phyloP scores from a whole-genome alignment of 495 filamentous ascomycete species.

The Amniculicola lignicola region DNA sequence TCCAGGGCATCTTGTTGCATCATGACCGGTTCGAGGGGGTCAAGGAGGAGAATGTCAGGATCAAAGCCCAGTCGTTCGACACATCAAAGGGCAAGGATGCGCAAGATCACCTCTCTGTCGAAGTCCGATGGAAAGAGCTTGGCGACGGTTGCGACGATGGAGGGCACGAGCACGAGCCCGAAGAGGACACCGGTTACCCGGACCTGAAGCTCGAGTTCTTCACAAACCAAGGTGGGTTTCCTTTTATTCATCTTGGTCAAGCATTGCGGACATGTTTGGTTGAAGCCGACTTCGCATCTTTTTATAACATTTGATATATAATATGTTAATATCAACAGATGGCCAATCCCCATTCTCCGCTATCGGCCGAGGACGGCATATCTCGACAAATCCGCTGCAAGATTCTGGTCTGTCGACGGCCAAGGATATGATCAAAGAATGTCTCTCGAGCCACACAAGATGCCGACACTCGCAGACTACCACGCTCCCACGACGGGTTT shows the following conservation, averaged over 20 bases:
- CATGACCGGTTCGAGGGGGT: slow-evolving; percentile 25
- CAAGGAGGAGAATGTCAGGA: slow-evolving; percentile 13
- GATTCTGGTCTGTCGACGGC: slow-evolving; percentile 17
- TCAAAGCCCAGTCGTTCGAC: slow-evolving; percentile 24
- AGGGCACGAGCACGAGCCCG: slow-evolving; percentile 6
- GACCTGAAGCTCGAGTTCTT: slow-evolving; percentile 32
- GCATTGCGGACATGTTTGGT: too few species aligned
- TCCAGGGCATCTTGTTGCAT: slow-evolving; percentile 30
- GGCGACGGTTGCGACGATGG: slow-evolving; percentile 5
- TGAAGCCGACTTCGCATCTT: neutral
- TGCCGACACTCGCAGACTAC: slow-evolving; percentile 12
- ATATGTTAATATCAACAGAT: slow-evolving; percentile 18
- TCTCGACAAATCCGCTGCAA: slow-evolving; percentile 24
- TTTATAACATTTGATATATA: neutral
- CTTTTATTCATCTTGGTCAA: too few species aligned
- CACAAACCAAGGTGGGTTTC: slow-evolving; percentile 25
- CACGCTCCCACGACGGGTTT: slow-evolving; percentile 16
- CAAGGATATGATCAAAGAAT: slow-evolving; percentile 21
- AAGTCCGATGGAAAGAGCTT: slow-evolving; percentile 24
- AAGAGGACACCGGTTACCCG: slow-evolving; percentile 24
- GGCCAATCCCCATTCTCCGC: slow-evolving; percentile 30
- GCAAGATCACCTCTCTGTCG: slow-evolving; percentile 30
- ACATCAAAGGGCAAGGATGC: neutral
- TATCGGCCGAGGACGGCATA: slow-evolving; percentile 28
- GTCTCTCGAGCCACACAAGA: slow-evolving; percentile 20